These are phyloP conservation scores for Hirschfeldia incana DNA, from an alignment of 345 rosid genomes.

Conservation along the genomic window DNA sequence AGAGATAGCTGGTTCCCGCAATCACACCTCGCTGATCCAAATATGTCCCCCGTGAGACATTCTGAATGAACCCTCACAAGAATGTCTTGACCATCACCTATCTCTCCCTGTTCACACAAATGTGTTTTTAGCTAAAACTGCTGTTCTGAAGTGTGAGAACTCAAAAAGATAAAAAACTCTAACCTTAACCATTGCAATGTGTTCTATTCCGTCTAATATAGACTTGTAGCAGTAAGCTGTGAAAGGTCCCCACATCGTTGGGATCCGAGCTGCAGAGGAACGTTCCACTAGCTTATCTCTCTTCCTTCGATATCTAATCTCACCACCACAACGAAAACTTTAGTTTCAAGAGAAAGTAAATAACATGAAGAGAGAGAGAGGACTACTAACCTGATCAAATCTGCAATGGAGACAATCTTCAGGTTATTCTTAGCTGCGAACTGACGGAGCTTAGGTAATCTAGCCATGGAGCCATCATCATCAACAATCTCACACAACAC, in stretches of 20 bases:
- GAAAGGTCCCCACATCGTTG: constrained; percentile 96
- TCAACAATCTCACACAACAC: constrained; percentile 82
- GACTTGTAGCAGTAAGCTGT: constrained; percentile 78
- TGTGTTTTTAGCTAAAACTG: neutral
- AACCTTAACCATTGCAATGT: constrained; percentile 99
- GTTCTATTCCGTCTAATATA: constrained; percentile 86
- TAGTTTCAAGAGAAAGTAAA: too few species aligned
- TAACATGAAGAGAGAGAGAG: neutral
- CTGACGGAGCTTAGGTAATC: constrained; percentile 71
- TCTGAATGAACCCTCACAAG: constrained; percentile 82
- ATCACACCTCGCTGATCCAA: constrained; percentile 78
- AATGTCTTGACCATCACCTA: constrained; percentile 78
- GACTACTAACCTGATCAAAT: constrained; percentile 64
- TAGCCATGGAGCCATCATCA: constrained; percentile 94
- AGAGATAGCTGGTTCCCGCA: constrained; percentile 80
- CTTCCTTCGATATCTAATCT: constrained; percentile 80
- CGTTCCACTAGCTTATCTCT: constrained; percentile 74
- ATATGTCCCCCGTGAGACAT: constrained; percentile 82
- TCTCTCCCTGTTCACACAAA: constrained; percentile 51
- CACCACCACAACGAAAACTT: neutral
- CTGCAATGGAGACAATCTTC: constrained; percentile 73
- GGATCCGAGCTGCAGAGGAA: constrained; percentile 76
- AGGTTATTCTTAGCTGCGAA: constrained; percentile 64
- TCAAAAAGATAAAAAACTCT: constrained; percentile 32
- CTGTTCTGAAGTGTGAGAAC: neutral